Percentiles rank a stretch among this genome's conserved stretches.
Conservation (phyloP, 140 eudicot genomes). For the Anethum foeniculum region DNA sequence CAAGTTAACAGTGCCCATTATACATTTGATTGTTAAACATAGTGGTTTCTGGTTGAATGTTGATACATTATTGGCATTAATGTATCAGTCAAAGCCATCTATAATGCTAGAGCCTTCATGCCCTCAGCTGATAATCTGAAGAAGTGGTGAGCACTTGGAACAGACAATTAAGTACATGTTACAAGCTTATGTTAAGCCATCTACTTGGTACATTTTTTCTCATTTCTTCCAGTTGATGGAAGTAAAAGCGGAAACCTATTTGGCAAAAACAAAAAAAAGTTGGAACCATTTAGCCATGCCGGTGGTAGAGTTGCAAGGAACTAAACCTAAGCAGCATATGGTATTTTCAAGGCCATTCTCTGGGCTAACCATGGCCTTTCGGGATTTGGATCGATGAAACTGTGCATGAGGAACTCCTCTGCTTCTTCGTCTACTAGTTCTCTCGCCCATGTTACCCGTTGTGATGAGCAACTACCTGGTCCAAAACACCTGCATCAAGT, state of each 20-base stretch:
- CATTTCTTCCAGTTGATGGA: neutral
- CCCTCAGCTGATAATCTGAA: neutral
- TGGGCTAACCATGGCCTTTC: slow-evolving; percentile 76
- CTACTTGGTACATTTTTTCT: neutral
- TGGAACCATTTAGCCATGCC: neutral
- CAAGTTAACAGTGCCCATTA: neutral
- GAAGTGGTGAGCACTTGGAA: neutral
- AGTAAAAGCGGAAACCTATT: neutral
- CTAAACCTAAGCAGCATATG: slow-evolving; percentile 53
- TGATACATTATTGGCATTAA: neutral
- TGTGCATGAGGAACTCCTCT: slow-evolving; percentile 54
- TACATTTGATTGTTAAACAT: neutral
- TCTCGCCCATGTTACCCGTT: slow-evolving; percentile 86
- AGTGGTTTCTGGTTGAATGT: neutral
- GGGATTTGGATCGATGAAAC: slow-evolving; percentile 69
- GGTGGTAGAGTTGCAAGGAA: neutral
- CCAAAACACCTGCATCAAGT: slow-evolving; percentile 65
- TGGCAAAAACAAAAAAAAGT: neutral
- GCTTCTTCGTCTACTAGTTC: slow-evolving; percentile 88
- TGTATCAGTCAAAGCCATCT: neutral
- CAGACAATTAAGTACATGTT: neutral
- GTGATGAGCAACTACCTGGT: slow-evolving; percentile 73
- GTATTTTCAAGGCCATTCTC: slow-evolving; percentile 70
- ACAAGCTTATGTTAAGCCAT: neutral
- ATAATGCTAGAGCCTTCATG: neutral